Base-by-base conservation (phyloP, 75 land plant species). In the Chamaecyparis obtusa region DNA sequence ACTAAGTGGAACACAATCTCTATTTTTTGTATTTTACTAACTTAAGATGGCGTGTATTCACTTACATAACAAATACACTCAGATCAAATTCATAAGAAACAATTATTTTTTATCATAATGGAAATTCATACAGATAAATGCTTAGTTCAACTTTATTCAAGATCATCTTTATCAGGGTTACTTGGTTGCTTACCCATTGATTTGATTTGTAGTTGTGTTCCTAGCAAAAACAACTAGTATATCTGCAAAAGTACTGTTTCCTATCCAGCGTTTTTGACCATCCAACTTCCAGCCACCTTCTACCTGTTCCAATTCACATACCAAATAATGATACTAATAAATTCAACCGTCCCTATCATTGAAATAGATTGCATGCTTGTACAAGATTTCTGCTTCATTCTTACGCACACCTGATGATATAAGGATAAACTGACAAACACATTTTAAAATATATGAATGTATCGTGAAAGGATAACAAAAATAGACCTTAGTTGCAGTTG, bases 191-290 rank as follows among this genome's bases (percentile, higher is more conserved):
- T 39, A 97, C 99, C 98, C 98, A 90, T 97, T 97, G 77, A 97
- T 95, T 83, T 97, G 95, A 87, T 97, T 96, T 5, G 96, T 95
- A 0, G 49, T 64, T 17, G 92, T 94, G 86, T 97, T 97, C 85
- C 98, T 89, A 2, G 98, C 99, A 91, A 96, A 97, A 84, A 97
- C 84, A 84, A 97, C 92, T 57, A 93, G 83, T 15, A 97, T 85
- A 91, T 97, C 98, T 82, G 98, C 96, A 94, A 97, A 97, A 11
- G 99, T 97, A 76, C 96, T 93, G 84, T 97, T 96, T 86, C 99
- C 99, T 79, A 96, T 97, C 99, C 98, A 97, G n/a, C 99, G 93
- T 86, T 97, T 97, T 87, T 96, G 96, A 8, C 99, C 99, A 89
- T 95, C 94, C 82, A 97, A 87, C 56, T 92, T 56, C 99, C 99